Base-by-base conservation (phyloP, 768 basidiomycete species). In the Tricholoma furcatifolium region DNA sequence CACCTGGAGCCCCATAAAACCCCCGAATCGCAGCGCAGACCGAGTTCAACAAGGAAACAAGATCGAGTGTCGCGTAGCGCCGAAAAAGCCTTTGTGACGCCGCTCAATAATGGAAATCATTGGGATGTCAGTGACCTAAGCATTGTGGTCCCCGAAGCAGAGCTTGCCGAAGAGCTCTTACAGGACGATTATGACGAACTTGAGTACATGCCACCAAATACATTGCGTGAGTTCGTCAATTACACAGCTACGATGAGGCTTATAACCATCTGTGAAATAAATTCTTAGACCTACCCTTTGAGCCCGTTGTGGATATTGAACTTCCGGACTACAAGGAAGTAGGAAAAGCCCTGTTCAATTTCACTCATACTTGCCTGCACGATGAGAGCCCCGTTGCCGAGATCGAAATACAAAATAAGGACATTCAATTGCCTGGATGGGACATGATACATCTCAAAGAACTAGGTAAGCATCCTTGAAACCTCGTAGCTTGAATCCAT, bases 111-210 rank as follows among this genome's bases (percentile, higher is more conserved):
- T 9, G 88, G 86, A 2, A 76, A 83, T 56, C 81, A 86, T 51
- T 93, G 89, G 90, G 88, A 93, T 59, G 78, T 88, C 31, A 84
- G 81, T 58, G 87, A 89, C 21, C 63, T 65, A 0, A 71, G 69
- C 47, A 68, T 76, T 12, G 66, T 63, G 1, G 45, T 65, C 14
- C 66, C 65, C 2, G 72, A 71, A 38, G 59, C 58, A 3, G 58
- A 67, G 50, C 24, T 60, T 6, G 65, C 70, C 44, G 70, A 70
- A 38, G 54, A 8, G 31, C 51, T 60, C 6, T 55, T 59, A 1
- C 63, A 69, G 46, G 70, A 74, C 44, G 74, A 76, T 58, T 63
- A 66, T 43, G 78, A 77, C 47, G 79, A 81, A 54, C 65, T 81
- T 40, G 80, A 82, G 58, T 81, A 79, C 56, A 75, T 77, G 71